Conservation (phyloP, 345 rosid genomes). For the Physaria fendleri region DNA sequence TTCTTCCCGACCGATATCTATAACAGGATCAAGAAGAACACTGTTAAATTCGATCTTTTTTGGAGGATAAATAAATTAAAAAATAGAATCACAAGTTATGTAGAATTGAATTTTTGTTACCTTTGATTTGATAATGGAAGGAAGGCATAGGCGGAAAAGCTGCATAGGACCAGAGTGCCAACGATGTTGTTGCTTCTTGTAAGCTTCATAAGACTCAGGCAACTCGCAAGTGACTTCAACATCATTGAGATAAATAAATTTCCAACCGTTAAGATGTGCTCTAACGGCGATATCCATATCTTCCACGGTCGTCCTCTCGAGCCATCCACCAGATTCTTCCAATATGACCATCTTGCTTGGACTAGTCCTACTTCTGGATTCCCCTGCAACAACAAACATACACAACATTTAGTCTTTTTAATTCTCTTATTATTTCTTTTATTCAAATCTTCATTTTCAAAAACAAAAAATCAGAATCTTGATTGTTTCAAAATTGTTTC, state of each 20-base stretch:
- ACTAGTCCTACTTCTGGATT: slow-evolving; percentile 78
- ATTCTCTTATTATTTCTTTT: neutral
- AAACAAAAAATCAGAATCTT: neutral
- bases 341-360: slow-evolving; percentile 86
- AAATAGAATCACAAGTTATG: no score
- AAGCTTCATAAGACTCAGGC: slow-evolving; percentile 86
- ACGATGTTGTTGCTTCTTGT: slow-evolving; percentile 82
- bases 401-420: neutral
- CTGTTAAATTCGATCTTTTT: no score
- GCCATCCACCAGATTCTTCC: slow-evolving; percentile 90
- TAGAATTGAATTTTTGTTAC: slow-evolving; percentile 22
- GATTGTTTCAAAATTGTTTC: neutral
- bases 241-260: slow-evolving; percentile 71
- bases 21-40: no score
- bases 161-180: slow-evolving; percentile 99
- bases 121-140: slow-evolving; percentile 68
- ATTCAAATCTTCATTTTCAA: neutral
- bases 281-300: slow-evolving; percentile 94
- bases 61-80: no score
- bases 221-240: slow-evolving; percentile 72
- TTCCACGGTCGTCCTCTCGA: slow-evolving; percentile 87
- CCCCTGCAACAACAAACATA: slow-evolving; percentile 44
- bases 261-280: slow-evolving; percentile 87
- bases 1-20: slow-evolving; percentile 69
- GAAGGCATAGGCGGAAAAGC: slow-evolving; percentile 73